Evolutionary conservation across 306 rosid species (phyloP).

Genomic region (Herpetospermum pedunculosum): DNA sequence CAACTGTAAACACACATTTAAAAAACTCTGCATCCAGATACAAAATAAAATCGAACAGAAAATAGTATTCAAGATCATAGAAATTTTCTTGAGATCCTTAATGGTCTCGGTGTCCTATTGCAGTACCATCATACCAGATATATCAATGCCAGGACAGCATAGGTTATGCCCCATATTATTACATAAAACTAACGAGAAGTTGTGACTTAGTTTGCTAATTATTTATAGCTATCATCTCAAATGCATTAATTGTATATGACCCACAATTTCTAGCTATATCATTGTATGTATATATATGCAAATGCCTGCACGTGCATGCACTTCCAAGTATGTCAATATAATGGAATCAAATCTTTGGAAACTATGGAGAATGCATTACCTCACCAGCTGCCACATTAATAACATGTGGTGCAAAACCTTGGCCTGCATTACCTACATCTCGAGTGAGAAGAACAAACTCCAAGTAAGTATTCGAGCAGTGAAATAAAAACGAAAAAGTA

Average conservation of each 20-base stretch:
- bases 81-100: background rate
- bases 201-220: background rate
- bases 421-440: conserved; percentile 76
- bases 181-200: background rate
- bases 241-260: background rate
- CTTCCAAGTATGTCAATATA: background rate
- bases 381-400: conserved; percentile 70
- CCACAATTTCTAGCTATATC: background rate
- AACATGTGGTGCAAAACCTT: conserved; percentile 76
- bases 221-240: background rate
- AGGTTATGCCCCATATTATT: background rate
- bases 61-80: background rate
- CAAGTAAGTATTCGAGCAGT: conserved; percentile 12
- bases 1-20: background rate
- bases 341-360: conserved; percentile 1
- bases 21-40: background rate
- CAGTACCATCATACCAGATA: background rate
- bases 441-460: conserved; percentile 12
- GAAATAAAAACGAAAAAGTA: background rate
- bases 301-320: background rate
- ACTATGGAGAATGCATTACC: conserved; percentile 38
- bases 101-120: background rate
- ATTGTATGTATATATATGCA: background rate
- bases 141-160: background rate
- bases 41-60: background rate